A percentile compares a stretch with the other conserved stretches of the same genome.
Evolutionary conservation across 345 rosid genomes (phyloP).

Genomic region (Eucalyptus lansdowneana): DNA sequence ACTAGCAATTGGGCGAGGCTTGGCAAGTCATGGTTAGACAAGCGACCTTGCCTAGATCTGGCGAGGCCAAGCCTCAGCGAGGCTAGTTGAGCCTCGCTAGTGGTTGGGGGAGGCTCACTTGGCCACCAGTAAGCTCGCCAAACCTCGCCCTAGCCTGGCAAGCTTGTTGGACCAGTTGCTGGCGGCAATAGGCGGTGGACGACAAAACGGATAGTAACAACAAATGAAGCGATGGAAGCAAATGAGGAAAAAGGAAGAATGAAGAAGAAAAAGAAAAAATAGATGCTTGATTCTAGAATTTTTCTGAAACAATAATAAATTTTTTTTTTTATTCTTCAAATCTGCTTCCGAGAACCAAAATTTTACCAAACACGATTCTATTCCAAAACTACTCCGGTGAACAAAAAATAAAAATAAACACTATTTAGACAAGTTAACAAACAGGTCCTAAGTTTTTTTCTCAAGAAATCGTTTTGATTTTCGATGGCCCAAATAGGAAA

Average conservation of each 20-base stretch:
- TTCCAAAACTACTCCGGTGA: too few species aligned
- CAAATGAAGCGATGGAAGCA: fast-evolving
- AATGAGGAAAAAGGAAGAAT: too few species aligned
- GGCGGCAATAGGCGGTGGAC: fast-evolving
- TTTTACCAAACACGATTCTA: fast-evolving
- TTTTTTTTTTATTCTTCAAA: too few species aligned
- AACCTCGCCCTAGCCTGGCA: fast-evolving
- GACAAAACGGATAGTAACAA: too few species aligned
- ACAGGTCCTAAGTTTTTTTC: neutral
- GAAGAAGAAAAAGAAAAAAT: too few species aligned
- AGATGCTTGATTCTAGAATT: too few species aligned
- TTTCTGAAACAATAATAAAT: fast-evolving
- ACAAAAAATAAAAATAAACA: too few species aligned
- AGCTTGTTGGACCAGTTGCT: fast-evolving
- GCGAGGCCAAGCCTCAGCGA: fast-evolving
- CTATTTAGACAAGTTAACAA: too few species aligned
- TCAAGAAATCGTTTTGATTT: neutral
- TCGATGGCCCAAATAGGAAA: fast-evolving
- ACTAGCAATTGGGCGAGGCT: fast-evolving
- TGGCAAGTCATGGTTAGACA: fast-evolving
- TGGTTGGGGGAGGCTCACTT: fast-evolving
- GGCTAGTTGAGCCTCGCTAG: too few species aligned
- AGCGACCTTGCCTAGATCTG: fast-evolving
- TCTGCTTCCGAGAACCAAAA: fast-evolving
- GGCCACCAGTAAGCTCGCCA: fast-evolving